Base-by-base conservation (phyloP, 2,329 filamentous ascomycete genomes). In the Bipolaris victoriae region DNA sequence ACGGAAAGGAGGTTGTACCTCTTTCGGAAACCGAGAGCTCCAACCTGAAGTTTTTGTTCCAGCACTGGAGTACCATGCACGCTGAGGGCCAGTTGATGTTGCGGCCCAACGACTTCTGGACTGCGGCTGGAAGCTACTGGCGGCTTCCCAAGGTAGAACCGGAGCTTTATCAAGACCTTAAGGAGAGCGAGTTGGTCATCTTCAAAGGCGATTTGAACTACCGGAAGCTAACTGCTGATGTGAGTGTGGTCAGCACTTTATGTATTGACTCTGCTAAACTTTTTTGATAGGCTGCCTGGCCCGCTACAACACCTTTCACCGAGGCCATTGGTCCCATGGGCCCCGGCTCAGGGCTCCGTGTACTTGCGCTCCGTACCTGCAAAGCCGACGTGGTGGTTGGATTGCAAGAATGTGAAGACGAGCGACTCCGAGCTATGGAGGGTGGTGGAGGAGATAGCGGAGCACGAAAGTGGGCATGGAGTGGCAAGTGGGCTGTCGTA, bases 151-250 rank as follows among this genome's bases (percentile, higher is more conserved):
- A 81, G 13, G 82, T 86, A 22, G 90, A 87, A 1, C 84, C 86
- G 2, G 83, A 84, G 26, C 79, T 99, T 11, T 84, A 86, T 50
- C 84, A 90, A 6, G 94, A 98, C 71, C 78, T 99, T 54, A 89
- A 92, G 80, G 79, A 86, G 60, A 91, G 90, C 64, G 91, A 97
- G 75, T 82, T 99, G 16, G 91, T 97, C 11, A 87, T 99, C 54
- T 98, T 98, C 82, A 99, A 99, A 82, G 95, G 95, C 2, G 95
- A 99, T 74, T 76, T 99, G 66, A 99, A 99, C 79, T 99, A 98
- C 77, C 84, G 95, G 60, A 99, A 99, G 77, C 77, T 99, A 64
- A 92, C 90, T 29, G 90, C 87, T 47, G 95, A 99, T 82, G 92
- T 94, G 79, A 81, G 89, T 81, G 18, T 11, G n/a, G 20, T 18